Conservation (phyloP, 805 yeast genomes). For the Schizosaccharomyces japonicus region DNA sequence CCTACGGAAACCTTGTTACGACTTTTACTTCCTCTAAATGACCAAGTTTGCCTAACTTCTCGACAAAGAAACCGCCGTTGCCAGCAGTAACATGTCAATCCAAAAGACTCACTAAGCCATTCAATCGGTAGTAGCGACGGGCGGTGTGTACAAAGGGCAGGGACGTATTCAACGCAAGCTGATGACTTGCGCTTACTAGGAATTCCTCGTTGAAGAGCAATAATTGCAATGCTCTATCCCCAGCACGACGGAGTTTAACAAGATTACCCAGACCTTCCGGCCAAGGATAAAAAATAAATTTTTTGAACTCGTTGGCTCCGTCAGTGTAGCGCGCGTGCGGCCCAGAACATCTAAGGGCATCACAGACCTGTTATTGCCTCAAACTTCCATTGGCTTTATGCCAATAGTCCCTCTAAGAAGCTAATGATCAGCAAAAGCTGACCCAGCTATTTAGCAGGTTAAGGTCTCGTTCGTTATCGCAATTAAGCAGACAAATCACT, state of each 20-base stretch:
- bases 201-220: conserved; percentile 26
- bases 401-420: conserved; percentile 18
- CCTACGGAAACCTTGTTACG: conserved; percentile 25
- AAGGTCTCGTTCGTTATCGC: conserved; percentile 28
- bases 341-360: conserved; percentile 26
- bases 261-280: conserved; percentile 22
- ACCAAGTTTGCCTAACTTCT: conserved; percentile 20
- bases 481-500: conserved; percentile 24
- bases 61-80: conserved; percentile 9
- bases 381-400: conserved; percentile 22
- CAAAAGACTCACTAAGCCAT: conserved; percentile 23
- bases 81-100: conserved; percentile 19
- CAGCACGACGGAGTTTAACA: conserved; percentile 21
- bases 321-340: conserved; percentile 27
- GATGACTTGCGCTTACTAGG: conserved; percentile 26
- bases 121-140: conserved; percentile 26
- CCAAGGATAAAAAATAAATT: conserved; percentile 13
- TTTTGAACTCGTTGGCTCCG: conserved; percentile 22
- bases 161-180: conserved; percentile 25
- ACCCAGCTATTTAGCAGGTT: conserved; percentile 24
- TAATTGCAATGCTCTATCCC: conserved; percentile 22
- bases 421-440: conserved; percentile 16
- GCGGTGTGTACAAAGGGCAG: conserved; percentile 24
- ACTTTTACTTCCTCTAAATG: conserved; percentile 25
- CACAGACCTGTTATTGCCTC: conserved; percentile 26